These are phyloP conservation scores for Leucaena leucocephala DNA, from an alignment of 306 rosid genomes.

Conservation along the genomic window DNA sequence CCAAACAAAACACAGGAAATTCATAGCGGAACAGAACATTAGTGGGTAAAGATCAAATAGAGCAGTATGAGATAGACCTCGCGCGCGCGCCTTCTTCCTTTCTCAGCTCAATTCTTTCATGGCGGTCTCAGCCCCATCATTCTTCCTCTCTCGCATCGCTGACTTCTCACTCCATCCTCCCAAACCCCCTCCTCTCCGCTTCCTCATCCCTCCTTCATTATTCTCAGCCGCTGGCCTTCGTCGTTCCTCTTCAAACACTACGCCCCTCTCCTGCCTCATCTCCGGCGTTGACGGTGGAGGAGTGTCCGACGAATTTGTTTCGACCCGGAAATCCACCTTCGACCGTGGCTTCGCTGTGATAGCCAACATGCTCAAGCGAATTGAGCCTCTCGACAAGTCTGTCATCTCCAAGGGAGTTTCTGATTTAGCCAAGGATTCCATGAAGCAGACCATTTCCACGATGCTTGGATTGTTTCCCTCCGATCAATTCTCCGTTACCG, in stretches of 20 bases:
- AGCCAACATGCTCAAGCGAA: constrained; percentile 79
- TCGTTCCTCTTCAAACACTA: constrained; percentile 26
- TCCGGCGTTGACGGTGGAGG: constrained; percentile 81
- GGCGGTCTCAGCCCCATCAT: constrained; percentile 72
- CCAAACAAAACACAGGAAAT: not conserved
- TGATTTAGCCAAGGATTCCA: constrained; percentile 76
- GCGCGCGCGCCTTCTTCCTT: not conserved
- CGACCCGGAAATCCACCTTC: constrained; percentile 67
- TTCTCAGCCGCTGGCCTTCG: constrained; percentile 34
- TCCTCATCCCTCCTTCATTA: constrained; percentile 29
- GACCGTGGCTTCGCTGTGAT: constrained; percentile 87
- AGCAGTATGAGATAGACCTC: not conserved
- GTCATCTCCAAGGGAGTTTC: constrained; percentile 87
- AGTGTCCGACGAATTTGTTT: constrained; percentile 79
- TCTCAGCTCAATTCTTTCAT: constrained; percentile 39
- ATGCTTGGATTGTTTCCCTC: constrained; percentile 95
- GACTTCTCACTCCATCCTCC: constrained; percentile 55
- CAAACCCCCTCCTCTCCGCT: constrained; percentile 17
- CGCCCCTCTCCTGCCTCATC: constrained; percentile 51
- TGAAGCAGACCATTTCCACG: constrained; percentile 95
- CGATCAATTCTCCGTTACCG: constrained; percentile 80
- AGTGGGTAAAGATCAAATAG: not conserved
- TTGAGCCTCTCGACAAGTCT: constrained; percentile 82
- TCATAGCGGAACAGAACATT: not conserved
- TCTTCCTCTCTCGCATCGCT: constrained; percentile 61